phyloP scores from a whole-genome alignment of 129 eudicot genomes.

The Oenanthe sinensis region DNA sequence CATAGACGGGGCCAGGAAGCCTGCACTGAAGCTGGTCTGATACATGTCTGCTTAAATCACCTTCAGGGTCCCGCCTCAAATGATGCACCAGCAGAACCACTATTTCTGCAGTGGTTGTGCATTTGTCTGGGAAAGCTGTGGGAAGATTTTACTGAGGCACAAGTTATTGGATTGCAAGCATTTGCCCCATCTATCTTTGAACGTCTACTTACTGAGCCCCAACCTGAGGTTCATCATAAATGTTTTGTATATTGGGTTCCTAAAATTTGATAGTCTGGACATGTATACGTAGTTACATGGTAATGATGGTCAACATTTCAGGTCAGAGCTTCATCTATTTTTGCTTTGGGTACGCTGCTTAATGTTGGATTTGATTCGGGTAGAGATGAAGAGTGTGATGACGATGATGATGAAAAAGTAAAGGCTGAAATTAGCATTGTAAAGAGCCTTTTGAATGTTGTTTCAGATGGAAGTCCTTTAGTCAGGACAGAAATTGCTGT shows the following conservation, averaged over 20 bases:
- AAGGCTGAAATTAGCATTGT: conserved; percentile 70
- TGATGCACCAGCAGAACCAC: conserved; percentile 83
- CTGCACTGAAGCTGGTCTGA: conserved; percentile 71
- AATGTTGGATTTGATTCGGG: conserved; percentile 83
- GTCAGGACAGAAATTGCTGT: conserved; percentile 95
- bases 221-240: conserved; percentile 62
- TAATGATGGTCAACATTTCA: conserved; percentile 21
- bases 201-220: conserved; percentile 79
- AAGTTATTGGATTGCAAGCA: conserved; percentile 74
- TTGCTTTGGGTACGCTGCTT: conserved; percentile 88
- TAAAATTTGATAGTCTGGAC: background rate
- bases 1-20: conserved; percentile 93
- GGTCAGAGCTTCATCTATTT: conserved; percentile 98
- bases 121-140: conserved; percentile 89
- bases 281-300: background rate
- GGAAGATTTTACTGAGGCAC: conserved; percentile 97
- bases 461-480: conserved; percentile 94
- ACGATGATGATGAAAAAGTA: conserved; percentile 93
- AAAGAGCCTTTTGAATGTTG: conserved; percentile 69
- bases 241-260: conserved; percentile 2
- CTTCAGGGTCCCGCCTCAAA: conserved; percentile 58
- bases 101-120: conserved; percentile 91
- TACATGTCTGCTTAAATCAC: conserved; percentile 79
- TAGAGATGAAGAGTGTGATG: conserved; percentile 69
- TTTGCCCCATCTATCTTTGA: conserved; percentile 60